Conservation (phyloP, 2,329 filamentous ascomycete genomes). For the Daldinia sp. region DNA sequence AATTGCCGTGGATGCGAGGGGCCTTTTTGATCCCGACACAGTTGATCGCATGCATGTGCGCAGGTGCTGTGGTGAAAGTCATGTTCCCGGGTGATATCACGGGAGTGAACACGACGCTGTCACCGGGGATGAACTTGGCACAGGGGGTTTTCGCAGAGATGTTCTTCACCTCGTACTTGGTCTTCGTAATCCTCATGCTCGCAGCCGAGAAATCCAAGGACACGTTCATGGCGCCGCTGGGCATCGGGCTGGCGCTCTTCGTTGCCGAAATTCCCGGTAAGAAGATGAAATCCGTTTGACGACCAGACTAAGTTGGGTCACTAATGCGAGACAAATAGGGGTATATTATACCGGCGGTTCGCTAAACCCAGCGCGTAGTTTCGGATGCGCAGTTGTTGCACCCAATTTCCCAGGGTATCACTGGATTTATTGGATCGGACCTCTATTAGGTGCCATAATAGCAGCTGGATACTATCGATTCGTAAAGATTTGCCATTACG, state of each 20-base stretch:
- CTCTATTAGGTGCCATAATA: constrained; percentile 52
- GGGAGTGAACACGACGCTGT: constrained; percentile 38
- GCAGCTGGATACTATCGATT: constrained; percentile 54
- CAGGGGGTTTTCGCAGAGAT: constrained; percentile 69
- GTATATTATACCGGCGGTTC: constrained; percentile 54
- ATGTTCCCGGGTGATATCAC: constrained; percentile 61
- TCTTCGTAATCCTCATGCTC: constrained; percentile 70
- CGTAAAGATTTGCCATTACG: constrained; percentile 55
- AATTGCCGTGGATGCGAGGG: constrained; percentile 56
- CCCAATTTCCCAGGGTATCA: constrained; percentile 50
- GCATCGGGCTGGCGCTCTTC: constrained; percentile 72
- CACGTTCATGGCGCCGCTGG: constrained; percentile 71
- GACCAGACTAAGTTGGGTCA: neutral
- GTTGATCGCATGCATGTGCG: constrained; percentile 61
- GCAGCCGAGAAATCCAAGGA: constrained; percentile 72
- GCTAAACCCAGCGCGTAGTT: constrained; percentile 54
- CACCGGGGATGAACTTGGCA: constrained; percentile 45
- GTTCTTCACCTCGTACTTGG: constrained; percentile 67
- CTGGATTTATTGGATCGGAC: constrained; percentile 59
- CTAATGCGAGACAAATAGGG: constrained; percentile 38
- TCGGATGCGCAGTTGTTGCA: constrained; percentile 53
- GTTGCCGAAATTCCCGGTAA: constrained; percentile 54
- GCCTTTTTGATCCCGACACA: constrained; percentile 60
- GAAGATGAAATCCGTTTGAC: constrained; percentile 2
- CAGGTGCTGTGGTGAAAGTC: constrained; percentile 61